phyloP scores from a whole-genome alignment of 257 asterid species.

The Verbena officinalis region DNA sequence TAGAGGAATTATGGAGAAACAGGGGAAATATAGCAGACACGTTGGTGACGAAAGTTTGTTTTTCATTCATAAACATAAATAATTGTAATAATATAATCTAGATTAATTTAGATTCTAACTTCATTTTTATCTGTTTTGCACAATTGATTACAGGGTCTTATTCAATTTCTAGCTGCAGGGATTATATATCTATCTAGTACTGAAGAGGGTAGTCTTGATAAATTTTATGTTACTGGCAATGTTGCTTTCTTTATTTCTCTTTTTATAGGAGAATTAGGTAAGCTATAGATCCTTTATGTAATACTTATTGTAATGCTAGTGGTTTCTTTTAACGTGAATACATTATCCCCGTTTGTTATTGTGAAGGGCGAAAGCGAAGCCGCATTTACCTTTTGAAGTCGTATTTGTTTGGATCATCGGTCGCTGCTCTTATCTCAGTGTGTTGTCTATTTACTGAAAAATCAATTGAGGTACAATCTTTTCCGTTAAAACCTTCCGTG shows the following conservation, averaged over 20 bases:
- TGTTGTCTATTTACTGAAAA: slow-evolving; percentile 39
- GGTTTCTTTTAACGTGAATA: background rate
- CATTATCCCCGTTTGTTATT: slow-evolving; percentile 13
- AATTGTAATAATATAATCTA: too few species aligned
- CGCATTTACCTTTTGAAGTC: slow-evolving; percentile 56
- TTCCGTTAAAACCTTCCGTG: background rate
- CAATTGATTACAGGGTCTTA: slow-evolving; percentile 53
- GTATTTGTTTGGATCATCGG: slow-evolving; percentile 65
- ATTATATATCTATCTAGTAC: slow-evolving; percentile 37
- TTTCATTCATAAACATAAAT: too few species aligned
- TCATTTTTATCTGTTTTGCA: background rate
- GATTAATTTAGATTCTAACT: background rate
- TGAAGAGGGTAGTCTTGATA: slow-evolving; percentile 47
- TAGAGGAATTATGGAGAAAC: background rate
- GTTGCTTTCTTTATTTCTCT: slow-evolving; percentile 55
- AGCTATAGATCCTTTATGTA: slow-evolving; percentile 3
- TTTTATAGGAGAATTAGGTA: slow-evolving; percentile 79
- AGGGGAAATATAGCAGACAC: background rate
- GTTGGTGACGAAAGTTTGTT: too few species aligned
- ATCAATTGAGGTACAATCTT: slow-evolving; percentile 49
- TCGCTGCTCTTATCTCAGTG: slow-evolving; percentile 51
- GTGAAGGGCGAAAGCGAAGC: slow-evolving; percentile 80
- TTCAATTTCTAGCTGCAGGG: slow-evolving; percentile 51
- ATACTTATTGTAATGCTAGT: background rate
- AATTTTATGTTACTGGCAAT: slow-evolving; percentile 41